Base-by-base conservation (phyloP, 495 filamentous ascomycete species). In the Hypoxylon perforatum region DNA sequence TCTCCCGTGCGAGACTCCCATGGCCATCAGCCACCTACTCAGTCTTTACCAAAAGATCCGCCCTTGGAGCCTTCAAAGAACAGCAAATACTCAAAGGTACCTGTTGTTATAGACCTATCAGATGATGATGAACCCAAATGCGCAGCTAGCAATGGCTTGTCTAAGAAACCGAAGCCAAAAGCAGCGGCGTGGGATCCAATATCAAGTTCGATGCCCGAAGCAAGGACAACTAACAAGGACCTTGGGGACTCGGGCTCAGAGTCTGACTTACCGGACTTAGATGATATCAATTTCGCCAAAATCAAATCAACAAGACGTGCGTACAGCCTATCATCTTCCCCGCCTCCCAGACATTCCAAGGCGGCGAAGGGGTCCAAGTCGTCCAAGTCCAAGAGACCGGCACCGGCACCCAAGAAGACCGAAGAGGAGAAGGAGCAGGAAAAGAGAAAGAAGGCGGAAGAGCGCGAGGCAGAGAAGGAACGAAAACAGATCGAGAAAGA, bases 391-490 rank as follows among this genome's bases (percentile, higher is more conserved):
- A 68, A 59, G 51, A 75, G 58, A 28, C 2, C 25, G 23, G 45
- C 65, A n/a, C 38, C 65, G 7, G 66, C 58, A 18, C 44, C 53
- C 0, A 76, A 57, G 61, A 78, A 75, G 68, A 76, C 60, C 6
- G 62, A 75, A 11, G 67, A 72, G 11, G 79, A 83, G 38, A 76
- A 67, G 38, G 69, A 69, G 3, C 70, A 48, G 11, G 75, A 79
- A 22, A 78, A 60, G 42, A 73, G 70, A 39, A 68, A 77, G 38
- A 81, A 74, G 54, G 71, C 73, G 9, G 76, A 73, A 9, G 74
- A 65, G 10, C 78, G 81, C 61, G 87, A 89, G 38, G 86, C 83
- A 0, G 86, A 87, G 14, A 82, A 75, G 71, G 85, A 87, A 38
- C 80, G 78, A 54, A 76, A 87, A 76, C 70, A 76, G 57, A 18